phyloP scores from a whole-genome alignment of 306 rosid species.

The Sicyos baderoa region DNA sequence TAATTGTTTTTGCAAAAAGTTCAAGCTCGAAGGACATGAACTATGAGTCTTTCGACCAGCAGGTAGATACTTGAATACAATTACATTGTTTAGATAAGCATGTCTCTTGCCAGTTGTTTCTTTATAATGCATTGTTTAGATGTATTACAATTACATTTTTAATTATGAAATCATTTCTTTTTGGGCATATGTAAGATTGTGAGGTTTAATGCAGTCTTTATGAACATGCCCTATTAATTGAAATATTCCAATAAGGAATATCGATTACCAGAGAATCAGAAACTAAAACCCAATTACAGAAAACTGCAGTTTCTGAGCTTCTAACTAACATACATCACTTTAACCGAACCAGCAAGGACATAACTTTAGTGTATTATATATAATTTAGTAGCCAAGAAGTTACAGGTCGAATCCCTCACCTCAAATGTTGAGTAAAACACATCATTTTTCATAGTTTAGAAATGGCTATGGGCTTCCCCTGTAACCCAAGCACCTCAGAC shows the following conservation, averaged over 20 bases:
- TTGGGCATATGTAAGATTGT: too few species aligned
- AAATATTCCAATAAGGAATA: too few species aligned
- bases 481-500: constrained; percentile 27
- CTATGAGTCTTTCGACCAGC: constrained; percentile 29
- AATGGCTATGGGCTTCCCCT: constrained; percentile 17
- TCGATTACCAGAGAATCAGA: too few species aligned
- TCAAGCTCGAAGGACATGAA: constrained; percentile 31
- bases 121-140: constrained; percentile 9
- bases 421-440: too few species aligned
- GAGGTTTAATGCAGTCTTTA: too few species aligned
- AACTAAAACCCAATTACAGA: too few species aligned
- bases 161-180: neutral
- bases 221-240: too few species aligned
- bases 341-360: neutral
- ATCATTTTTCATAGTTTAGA: constrained; percentile 28
- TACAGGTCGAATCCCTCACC: too few species aligned
- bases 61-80: constrained; percentile 39
- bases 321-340: neutral
- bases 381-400: too few species aligned
- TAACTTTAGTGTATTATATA: too few species aligned
- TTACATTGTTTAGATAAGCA: too few species aligned
- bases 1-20: constrained; percentile 42
- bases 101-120: neutral
- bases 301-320: neutral
- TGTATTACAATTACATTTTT: too few species aligned